Evolutionary conservation across 2,329 filamentous ascomycete species (phyloP).

Genomic region (Monosporascus ibericus): DNA sequence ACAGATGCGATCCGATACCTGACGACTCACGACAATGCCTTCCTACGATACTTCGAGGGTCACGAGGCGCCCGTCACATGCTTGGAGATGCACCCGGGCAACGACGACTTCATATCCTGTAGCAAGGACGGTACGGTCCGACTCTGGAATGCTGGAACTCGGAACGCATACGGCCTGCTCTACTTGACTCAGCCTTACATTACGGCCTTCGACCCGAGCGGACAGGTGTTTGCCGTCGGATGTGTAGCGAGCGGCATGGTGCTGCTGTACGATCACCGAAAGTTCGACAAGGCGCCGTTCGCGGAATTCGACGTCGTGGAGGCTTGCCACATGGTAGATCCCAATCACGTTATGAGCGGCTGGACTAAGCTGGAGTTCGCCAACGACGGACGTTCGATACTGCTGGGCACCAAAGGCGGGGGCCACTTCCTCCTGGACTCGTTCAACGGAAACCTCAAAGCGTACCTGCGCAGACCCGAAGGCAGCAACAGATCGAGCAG

Average conservation of each 20-base stretch:
- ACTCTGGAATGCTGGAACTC: conserved; percentile 81
- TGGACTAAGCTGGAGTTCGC: conserved; percentile 95
- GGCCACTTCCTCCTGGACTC: conserved; percentile 93
- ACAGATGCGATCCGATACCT: conserved; percentile 77
- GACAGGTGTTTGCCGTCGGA: conserved; percentile 83
- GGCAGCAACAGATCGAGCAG: conserved; percentile 42
- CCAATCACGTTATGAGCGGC: conserved; percentile 55
- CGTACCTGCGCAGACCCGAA: conserved; percentile 59
- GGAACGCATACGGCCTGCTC: conserved; percentile 73
- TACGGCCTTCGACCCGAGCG: conserved; percentile 85
- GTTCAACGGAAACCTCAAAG: conserved; percentile 74
- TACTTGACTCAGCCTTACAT: conserved; percentile 77
- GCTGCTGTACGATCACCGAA: conserved; percentile 86
- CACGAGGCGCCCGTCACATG: conserved; percentile 81
- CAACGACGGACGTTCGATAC: conserved; percentile 84
- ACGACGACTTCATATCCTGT: conserved; percentile 88
- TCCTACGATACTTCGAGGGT: conserved; percentile 92
- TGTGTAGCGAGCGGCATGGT: conserved; percentile 74
- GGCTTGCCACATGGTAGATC: conserved; percentile 39
- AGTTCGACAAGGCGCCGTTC: conserved; percentile 90
- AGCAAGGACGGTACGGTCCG: conserved; percentile 86
- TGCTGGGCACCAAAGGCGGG: conserved; percentile 75
- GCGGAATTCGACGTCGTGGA: conserved; percentile 74
- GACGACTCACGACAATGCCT: conserved; percentile 91
- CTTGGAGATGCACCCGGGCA: conserved; percentile 76